A percentile compares a stretch with the other conserved stretches of the same genome.
These are phyloP conservation scores for Phaeotremella skinneri DNA, from an alignment of 768 basidiomycete species.

Conservation along the genomic window DNA sequence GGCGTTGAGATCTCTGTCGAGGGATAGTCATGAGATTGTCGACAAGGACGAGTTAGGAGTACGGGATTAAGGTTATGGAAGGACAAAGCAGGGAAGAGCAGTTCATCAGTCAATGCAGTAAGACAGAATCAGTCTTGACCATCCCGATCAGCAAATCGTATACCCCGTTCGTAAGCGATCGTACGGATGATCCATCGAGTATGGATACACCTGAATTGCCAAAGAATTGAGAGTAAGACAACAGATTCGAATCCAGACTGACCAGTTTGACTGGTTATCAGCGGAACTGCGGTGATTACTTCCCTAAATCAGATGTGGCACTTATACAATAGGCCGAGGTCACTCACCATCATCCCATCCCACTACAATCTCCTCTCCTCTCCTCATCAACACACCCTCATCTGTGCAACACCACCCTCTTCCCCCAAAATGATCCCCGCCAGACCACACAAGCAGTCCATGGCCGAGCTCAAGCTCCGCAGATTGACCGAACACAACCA, in stretches of 20 bases:
- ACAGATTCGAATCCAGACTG: background rate
- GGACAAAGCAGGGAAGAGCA: too few relatives aligned
- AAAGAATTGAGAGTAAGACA: background rate
- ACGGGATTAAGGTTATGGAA: too few relatives aligned
- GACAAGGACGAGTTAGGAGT: too few relatives aligned
- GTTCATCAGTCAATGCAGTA: too few relatives aligned
- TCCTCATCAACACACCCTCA: too few relatives aligned
- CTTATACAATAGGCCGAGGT: background rate
- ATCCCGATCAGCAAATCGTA: too few relatives aligned
- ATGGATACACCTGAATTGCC: too few relatives aligned
- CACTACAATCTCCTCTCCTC: constrained; percentile 1
- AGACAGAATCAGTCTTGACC: too few relatives aligned
- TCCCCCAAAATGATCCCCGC: constrained; percentile 20
- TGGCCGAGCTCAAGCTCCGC: constrained; percentile 95
- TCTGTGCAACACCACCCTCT: background rate
- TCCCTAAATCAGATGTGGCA: background rate
- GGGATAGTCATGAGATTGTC: too few relatives aligned
- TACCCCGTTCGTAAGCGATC: too few relatives aligned
- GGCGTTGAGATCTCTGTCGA: too few relatives aligned
- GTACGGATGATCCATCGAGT: too few relatives aligned
- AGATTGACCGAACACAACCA: constrained; percentile 91
- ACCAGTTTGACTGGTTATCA: background rate
- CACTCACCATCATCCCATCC: constrained; percentile 6
- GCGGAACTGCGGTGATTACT: background rate
- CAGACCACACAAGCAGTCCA: constrained; percentile 69